Evolutionary conservation across 257 asterid genomes (phyloP).

Genomic region (Hygrophila difformis): DNA sequence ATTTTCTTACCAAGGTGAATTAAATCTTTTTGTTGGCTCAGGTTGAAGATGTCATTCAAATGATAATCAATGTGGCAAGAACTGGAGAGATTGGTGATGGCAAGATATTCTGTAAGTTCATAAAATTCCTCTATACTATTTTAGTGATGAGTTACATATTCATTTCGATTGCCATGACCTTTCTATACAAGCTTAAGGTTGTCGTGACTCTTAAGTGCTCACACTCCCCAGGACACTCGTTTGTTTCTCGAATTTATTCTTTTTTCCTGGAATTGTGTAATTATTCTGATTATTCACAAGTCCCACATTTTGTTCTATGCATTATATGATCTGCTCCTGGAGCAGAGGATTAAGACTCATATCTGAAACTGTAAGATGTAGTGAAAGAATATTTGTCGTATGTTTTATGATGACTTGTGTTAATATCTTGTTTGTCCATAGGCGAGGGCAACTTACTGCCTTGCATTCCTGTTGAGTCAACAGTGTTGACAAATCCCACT

Average conservation of each 20-base stretch:
- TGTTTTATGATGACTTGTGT: not conserved
- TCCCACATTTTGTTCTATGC: not conserved
- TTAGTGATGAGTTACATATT: not conserved
- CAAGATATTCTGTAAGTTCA: conserved; percentile 72
- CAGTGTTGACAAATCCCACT: not conserved
- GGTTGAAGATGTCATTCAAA: conserved; percentile 86
- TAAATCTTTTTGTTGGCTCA: conserved; percentile 19
- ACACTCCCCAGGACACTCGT: not conserved
- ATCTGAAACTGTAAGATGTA: not conserved
- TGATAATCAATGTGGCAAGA: conserved; percentile 78
- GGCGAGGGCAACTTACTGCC: too few relatives aligned
- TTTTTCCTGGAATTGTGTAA: not conserved
- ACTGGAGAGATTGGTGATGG: conserved; percentile 99
- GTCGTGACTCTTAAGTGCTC: not conserved
- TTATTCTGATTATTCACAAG: too few relatives aligned
- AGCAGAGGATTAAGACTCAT: not conserved
- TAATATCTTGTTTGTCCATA: too few relatives aligned
- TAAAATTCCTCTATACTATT: conserved; percentile 3
- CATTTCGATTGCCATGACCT: not conserved
- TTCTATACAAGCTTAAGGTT: conserved; percentile 2
- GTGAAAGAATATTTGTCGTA: not conserved
- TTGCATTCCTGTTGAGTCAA: too few relatives aligned
- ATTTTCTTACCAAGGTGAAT: conserved; percentile 8
- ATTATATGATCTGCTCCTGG: conserved; percentile 6
- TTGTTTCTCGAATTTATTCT: not conserved